phyloP scores from a whole-genome alignment of 495 filamentous ascomycete genomes.

The Daldinia bambusicola region DNA sequence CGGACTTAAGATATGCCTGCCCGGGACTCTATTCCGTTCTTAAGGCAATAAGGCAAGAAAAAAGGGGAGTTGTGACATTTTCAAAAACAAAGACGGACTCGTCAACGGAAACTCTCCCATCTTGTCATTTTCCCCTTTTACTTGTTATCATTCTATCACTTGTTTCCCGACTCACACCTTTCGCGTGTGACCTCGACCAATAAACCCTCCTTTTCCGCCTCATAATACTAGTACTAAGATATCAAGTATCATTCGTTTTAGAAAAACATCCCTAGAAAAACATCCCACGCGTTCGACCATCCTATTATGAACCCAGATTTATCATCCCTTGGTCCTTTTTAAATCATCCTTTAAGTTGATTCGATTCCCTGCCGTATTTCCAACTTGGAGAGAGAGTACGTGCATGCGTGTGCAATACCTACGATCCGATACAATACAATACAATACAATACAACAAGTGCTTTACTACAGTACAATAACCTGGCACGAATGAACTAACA shows the following conservation, averaged over 20 bases:
- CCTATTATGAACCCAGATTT: conserved; percentile 11
- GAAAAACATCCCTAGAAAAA: conserved; percentile 4
- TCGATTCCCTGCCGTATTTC: not conserved
- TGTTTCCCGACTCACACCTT: conserved; percentile 27
- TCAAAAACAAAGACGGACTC: not conserved
- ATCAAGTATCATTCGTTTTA: conserved; percentile 6
- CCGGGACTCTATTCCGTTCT: not conserved
- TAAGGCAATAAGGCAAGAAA: conserved; percentile 2
- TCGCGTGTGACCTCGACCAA: conserved; percentile 29
- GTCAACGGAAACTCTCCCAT: not conserved
- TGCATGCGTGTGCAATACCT: not conserved
- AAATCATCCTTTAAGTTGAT: not conserved
- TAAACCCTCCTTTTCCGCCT: not conserved
- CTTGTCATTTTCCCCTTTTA: not conserved
- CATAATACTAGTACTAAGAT: no score
- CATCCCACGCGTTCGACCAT: conserved; percentile 15
- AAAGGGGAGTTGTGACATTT: not conserved
- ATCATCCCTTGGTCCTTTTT: conserved; percentile 1
- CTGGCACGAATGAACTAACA: conserved; percentile 45
- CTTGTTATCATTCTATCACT: conserved; percentile 1
- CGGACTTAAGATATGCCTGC: not conserved
- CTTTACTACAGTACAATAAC: conserved; percentile 29
- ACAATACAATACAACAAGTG: not conserved
- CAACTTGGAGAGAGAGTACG: no score
- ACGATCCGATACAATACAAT: conserved; percentile 1